Evolutionary conservation across 2,329 filamentous ascomycete species (phyloP).

Genomic region (Claviceps pazoutovae): DNA sequence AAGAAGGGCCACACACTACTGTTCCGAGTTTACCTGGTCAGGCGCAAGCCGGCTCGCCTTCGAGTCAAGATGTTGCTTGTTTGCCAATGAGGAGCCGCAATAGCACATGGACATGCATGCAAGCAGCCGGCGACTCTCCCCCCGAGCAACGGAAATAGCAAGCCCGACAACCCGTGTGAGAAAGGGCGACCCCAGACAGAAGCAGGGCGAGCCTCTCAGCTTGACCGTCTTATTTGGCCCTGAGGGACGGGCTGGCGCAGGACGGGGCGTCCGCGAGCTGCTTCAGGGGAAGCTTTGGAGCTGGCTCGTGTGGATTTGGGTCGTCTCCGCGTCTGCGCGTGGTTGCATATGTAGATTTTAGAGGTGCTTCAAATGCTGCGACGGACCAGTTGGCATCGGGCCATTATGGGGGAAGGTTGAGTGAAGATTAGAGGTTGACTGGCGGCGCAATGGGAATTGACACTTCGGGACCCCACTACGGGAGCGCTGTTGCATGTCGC

Average conservation of each 20-base stretch:
- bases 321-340: not conserved
- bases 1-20: not conserved
- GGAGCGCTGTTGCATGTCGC: too few species aligned
- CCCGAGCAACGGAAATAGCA: not conserved
- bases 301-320: not conserved
- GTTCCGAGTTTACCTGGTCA: not conserved
- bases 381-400: too few species aligned
- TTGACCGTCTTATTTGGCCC: not conserved
- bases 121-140: not conserved
- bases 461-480: too few species aligned
- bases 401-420: not conserved
- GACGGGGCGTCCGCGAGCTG: not conserved
- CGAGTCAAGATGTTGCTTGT: not conserved
- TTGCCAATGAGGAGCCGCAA: not conserved
- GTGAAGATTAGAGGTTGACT: not conserved
- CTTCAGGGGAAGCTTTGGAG: not conserved
- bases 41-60: not conserved
- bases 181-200: too few species aligned
- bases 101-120: not conserved
- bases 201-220: too few species aligned
- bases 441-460: not conserved
- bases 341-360: not conserved
- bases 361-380: not conserved
- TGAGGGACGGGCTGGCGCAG: not conserved
- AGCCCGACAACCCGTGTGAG: too few species aligned